Base-by-base conservation (phyloP, 345 rosid genomes). In the Angophora floribunda region DNA sequence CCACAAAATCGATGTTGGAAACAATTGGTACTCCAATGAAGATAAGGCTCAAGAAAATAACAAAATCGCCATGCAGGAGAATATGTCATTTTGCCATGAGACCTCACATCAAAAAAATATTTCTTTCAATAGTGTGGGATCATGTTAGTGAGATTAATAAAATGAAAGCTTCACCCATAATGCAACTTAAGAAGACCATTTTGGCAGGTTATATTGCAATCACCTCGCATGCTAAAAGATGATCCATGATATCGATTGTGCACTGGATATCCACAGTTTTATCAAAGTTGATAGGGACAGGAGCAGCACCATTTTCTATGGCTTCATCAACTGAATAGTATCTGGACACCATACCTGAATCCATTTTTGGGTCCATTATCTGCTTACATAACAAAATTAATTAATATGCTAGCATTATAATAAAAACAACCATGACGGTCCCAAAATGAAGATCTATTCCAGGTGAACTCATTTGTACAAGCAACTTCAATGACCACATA, bases 351-450 rank as follows among this genome's bases (percentile, higher is more conserved):
- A 98, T 96, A 78, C 99, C 99, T 0, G 99, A 96, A 91, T 97
- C 99, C 99, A 98, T 98, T 93, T 98, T 98, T 52, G 99, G 99
- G 92, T 98, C 99, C 99, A 98, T 98, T 88, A 98, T 98, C 99
- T 98, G 91, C 50, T 51, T 79, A 53, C 85, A 55, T 88, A 70
- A 86, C 52, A 51, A 47, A 85, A 85, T 51, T 24, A 86, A 19
- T 51, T 32, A 80, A 87, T 51, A 61, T 55, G 87, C 50, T 50
- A 52, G 47, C 87, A 24, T n/a, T 14, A 28, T 26, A 86, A 65
- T 2, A 52, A 86, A 13, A n/a, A 24, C 51, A 59, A 26, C 75
- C 61, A 52, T 3, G 49, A 75, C 8, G 49, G 84, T 41, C 15
- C 84, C 49, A 75, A 70, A 75, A 75, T 75, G 84, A 75, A 75